phyloP scores from a whole-genome alignment of 495 filamentous ascomycete genomes.

The Sordaria brevicollis region DNA sequence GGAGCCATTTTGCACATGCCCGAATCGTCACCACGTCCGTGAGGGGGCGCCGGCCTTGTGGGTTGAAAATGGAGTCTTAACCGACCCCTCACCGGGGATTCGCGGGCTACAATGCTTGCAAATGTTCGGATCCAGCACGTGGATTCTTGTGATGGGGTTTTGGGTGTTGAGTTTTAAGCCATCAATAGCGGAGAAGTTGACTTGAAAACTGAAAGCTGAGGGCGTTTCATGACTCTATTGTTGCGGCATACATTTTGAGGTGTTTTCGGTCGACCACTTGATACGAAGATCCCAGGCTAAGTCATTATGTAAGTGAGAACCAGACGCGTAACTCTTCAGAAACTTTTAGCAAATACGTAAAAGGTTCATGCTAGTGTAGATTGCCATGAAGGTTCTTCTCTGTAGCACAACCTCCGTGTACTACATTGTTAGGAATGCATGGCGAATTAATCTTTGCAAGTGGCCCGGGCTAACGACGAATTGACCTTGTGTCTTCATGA shows the following conservation, averaged over 20 bases:
- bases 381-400: neutral
- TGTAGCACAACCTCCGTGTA: neutral
- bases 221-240: neutral
- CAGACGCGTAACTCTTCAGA: neutral
- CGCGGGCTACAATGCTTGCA: neutral
- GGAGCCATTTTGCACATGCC: neutral
- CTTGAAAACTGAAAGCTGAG: neutral
- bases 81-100: neutral
- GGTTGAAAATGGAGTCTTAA: neutral
- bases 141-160: neutral
- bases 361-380: neutral
- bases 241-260: neutral
- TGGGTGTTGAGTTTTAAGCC: neutral
- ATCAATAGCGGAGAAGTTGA: neutral
- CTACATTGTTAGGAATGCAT: neutral
- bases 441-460: neutral
- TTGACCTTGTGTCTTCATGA: neutral
- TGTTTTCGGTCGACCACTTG: neutral
- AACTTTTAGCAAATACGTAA: neutral
- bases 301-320: neutral
- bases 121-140: neutral
- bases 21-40: neutral
- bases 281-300: neutral
- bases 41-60: neutral
- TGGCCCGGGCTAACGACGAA: neutral